Conservation (phyloP, 768 basidiomycete species). For the Cyathus striatus region DNA sequence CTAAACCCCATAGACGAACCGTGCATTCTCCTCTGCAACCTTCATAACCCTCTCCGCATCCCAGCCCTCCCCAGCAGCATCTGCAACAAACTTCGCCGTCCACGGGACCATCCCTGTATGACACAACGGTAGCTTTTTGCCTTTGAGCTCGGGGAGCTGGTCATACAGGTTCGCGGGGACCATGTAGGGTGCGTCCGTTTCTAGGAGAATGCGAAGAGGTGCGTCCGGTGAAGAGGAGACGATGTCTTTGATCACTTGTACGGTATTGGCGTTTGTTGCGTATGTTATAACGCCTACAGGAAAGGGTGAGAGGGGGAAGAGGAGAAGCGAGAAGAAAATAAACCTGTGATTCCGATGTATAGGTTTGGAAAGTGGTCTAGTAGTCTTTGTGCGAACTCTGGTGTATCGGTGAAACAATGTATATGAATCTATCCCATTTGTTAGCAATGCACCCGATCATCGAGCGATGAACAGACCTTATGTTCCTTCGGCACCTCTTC, state of each 20-base stretch:
- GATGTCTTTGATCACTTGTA: conserved; percentile 59
- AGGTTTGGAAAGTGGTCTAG: conserved; percentile 77
- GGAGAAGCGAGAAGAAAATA: conserved; percentile 4
- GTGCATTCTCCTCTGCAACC: conserved; percentile 61
- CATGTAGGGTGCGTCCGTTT: conserved; percentile 90
- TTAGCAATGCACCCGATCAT: not conserved
- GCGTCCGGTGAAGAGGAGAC: conserved; percentile 14
- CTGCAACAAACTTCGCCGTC: conserved; percentile 74
- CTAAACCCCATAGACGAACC: conserved; percentile 51
- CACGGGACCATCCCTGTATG: conserved; percentile 84
- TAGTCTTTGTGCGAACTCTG: conserved; percentile 65
- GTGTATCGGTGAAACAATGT: conserved; percentile 85
- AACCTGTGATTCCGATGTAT: conserved; percentile 79
- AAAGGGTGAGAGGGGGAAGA: no score
- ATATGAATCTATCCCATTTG: conserved; percentile 60
- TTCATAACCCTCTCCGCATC: conserved; percentile 52
- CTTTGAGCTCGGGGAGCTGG: conserved; percentile 46
- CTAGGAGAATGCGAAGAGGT: conserved; percentile 54
- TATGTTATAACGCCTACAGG: conserved; percentile 73
- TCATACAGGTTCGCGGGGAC: conserved; percentile 69
- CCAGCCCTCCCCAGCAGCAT: conserved; percentile 40
- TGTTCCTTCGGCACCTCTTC: conserved; percentile 70
- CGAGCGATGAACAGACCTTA: conserved; percentile 32
- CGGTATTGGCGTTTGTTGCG: conserved; percentile 67
- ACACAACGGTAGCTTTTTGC: conserved; percentile 61